These are phyloP conservation scores for Fagus sylvatica DNA, from an alignment of 306 rosid species.

Conservation along the genomic window DNA sequence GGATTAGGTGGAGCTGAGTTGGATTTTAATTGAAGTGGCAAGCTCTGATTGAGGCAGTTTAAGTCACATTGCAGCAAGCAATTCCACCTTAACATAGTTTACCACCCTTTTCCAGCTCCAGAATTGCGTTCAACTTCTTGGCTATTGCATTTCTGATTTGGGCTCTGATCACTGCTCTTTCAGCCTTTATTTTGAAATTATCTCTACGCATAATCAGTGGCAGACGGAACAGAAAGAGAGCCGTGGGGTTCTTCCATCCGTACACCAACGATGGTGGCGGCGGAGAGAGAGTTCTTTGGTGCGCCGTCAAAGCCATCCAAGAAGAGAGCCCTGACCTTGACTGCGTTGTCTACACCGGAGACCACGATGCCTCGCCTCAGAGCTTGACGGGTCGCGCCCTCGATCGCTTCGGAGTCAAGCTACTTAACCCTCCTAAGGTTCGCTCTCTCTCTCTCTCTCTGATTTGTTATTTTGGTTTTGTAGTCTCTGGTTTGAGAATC, in stretches of 20 bases:
- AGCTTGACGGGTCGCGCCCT: constrained; percentile 59
- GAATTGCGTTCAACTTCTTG: constrained; percentile 25
- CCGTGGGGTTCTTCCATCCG: constrained; percentile 92
- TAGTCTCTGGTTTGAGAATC: too few species aligned
- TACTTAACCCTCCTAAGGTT: constrained; percentile 59
- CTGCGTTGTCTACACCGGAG: constrained; percentile 80
- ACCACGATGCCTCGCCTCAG: constrained; percentile 78
- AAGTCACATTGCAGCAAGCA: too few species aligned
- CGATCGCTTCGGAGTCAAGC: constrained; percentile 81
- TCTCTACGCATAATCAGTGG: constrained; percentile 25
- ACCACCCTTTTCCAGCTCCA: too few species aligned
- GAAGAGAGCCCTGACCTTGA: constrained; percentile 60
- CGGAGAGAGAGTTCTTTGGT: constrained; percentile 92
- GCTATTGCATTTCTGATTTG: constrained; percentile 27
- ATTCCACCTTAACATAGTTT: too few species aligned
- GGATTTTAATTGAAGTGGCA: too few species aligned
- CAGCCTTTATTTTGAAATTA: constrained; percentile 30
- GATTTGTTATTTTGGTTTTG: not conserved
- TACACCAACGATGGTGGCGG: constrained; percentile 95
- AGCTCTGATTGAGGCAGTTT: too few species aligned
- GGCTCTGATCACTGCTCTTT: constrained; percentile 36
- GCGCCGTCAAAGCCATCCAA: constrained; percentile 82
- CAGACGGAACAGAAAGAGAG: constrained; percentile 50
- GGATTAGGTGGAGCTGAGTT: too few species aligned
- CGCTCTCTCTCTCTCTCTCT: not conserved